A percentile compares a stretch with the other conserved stretches of the same genome.
These are phyloP conservation scores for Rhodotorula mucilaginosa DNA, from an alignment of 1,284 basidiomycete species.

Conservation along the genomic window DNA sequence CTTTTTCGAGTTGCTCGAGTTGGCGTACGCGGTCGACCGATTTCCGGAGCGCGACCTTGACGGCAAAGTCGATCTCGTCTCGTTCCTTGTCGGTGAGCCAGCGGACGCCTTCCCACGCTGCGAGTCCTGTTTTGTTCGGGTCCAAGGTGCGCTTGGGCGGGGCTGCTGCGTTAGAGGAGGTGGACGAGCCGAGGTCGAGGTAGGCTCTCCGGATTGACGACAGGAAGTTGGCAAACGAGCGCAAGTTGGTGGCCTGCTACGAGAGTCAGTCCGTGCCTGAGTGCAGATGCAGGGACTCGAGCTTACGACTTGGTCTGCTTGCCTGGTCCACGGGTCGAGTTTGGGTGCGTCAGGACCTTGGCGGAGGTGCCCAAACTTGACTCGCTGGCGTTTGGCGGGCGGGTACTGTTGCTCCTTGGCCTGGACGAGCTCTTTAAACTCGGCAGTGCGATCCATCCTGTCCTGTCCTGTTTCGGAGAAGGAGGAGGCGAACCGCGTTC, in stretches of 20 bases:
- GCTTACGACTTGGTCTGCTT: constrained; percentile 38
- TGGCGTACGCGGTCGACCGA: constrained; percentile 79
- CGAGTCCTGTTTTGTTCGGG: constrained; percentile 44
- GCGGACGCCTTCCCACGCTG: constrained; percentile 64
- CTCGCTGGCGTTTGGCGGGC: constrained; percentile 15
- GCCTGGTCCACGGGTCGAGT: constrained; percentile 33
- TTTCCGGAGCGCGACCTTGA: constrained; percentile 72
- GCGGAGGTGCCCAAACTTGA: constrained; percentile 20
- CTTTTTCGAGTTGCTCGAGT: constrained; percentile 78
- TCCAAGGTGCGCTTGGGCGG: constrained; percentile 52
- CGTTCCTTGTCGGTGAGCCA: constrained; percentile 78
- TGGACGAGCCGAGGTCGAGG: constrained; percentile 58
- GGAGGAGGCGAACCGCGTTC: not conserved
- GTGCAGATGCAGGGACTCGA: not conserved
- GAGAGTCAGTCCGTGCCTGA: too few relatives aligned
- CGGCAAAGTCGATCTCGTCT: constrained; percentile 86
- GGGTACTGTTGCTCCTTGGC: constrained; percentile 6
- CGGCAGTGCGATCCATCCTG: constrained; percentile 28
- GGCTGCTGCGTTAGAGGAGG: constrained; percentile 53
- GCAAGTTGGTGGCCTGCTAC: constrained; percentile 48
- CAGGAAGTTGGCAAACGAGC: constrained; percentile 67
- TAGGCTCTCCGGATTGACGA: constrained; percentile 69
- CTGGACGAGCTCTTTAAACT: constrained; percentile 32
- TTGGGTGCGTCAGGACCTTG: not conserved
- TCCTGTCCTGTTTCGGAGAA: not conserved